Evolutionary conservation across 352 stramenopile genomes (phyloP).

Genomic region (Pythium graminicola): DNA sequence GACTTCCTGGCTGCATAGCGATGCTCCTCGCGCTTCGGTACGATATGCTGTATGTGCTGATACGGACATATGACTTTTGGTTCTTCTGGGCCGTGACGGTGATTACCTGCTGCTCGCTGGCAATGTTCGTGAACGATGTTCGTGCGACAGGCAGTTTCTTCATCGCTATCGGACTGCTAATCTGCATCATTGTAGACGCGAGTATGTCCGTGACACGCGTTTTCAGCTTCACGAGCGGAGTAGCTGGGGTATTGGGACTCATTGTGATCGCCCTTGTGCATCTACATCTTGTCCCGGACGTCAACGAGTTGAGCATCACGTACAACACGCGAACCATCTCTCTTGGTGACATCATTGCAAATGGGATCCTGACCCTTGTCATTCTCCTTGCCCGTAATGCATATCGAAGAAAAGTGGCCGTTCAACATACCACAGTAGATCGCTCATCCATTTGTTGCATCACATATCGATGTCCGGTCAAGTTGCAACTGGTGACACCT

Average conservation of each 20-base stretch:
- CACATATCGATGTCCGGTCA: conserved; percentile 24
- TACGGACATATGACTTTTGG: conserved; percentile 29
- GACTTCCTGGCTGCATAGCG: neutral
- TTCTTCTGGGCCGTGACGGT: conserved; percentile 24
- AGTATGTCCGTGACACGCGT: conserved; percentile 12
- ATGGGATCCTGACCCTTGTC: conserved; percentile 19
- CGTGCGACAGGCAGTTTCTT: conserved; percentile 1
- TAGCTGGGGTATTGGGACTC: neutral
- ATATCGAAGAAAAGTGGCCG: conserved; percentile 16
- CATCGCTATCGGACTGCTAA: conserved; percentile 16
- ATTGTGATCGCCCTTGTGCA: neutral
- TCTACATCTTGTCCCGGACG: conserved; percentile 1
- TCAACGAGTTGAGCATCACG: neutral
- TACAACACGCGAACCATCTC: neutral
- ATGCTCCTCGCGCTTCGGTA: conserved; percentile 16
- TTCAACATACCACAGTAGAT: conserved; percentile 8
- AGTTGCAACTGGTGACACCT: neutral
- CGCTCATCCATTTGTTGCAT: conserved; percentile 17
- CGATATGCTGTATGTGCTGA: conserved; percentile 20
- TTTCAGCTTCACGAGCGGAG: neutral
- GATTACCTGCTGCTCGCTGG: neutral
- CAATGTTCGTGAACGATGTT: neutral
- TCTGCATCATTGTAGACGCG: conserved; percentile 25
- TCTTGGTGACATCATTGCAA: conserved; percentile 15
- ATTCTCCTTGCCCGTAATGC: conserved; percentile 24